Evolutionary conservation across 768 basidiomycete species (phyloP).

Genomic region (Psilocybe subaeruginosa): DNA sequence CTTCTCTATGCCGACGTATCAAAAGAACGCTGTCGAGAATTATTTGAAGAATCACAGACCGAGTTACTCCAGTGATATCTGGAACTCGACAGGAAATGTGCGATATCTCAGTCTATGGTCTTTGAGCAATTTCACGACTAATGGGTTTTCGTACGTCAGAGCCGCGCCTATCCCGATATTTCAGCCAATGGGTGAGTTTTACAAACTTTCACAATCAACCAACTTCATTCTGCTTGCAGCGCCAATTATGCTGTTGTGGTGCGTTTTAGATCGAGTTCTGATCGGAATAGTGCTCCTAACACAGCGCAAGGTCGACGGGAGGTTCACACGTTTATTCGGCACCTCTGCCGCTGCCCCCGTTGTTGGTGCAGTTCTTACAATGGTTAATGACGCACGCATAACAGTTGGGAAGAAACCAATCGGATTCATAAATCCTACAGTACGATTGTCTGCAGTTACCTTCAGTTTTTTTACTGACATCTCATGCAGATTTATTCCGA

Average conservation of each 20-base stretch:
- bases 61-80: slow-evolving; percentile 20
- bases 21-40: slow-evolving; percentile 34
- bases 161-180: slow-evolving; percentile 53
- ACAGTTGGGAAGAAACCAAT: slow-evolving; percentile 41
- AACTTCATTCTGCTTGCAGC: slow-evolving; percentile 19
- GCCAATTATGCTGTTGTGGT: slow-evolving; percentile 48
- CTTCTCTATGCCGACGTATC: slow-evolving; percentile 41
- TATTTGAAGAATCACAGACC: slow-evolving; percentile 38
- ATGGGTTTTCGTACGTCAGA: slow-evolving; percentile 16
- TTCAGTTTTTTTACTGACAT: neutral
- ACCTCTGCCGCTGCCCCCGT: slow-evolving; percentile 54
- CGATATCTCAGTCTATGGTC: slow-evolving; percentile 5
- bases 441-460: slow-evolving; percentile 24
- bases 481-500: slow-evolving; percentile 44
- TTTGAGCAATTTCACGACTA: neutral
- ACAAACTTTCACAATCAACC: neutral
- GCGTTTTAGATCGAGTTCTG: slow-evolving; percentile 6
- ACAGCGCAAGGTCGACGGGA: slow-evolving; percentile 33
- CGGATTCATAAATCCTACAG: slow-evolving; percentile 51
- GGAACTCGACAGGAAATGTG: slow-evolving; percentile 37
- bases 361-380: slow-evolving; percentile 48
- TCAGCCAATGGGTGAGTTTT: slow-evolving; percentile 41
- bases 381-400: slow-evolving; percentile 57
- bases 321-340: slow-evolving; percentile 44
- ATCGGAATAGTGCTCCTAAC: neutral